Evolutionary conservation across 306 rosid species (phyloP), one percentile per base, ranked within the genome.

Genomic region (Quercus engelmannii): DNA sequence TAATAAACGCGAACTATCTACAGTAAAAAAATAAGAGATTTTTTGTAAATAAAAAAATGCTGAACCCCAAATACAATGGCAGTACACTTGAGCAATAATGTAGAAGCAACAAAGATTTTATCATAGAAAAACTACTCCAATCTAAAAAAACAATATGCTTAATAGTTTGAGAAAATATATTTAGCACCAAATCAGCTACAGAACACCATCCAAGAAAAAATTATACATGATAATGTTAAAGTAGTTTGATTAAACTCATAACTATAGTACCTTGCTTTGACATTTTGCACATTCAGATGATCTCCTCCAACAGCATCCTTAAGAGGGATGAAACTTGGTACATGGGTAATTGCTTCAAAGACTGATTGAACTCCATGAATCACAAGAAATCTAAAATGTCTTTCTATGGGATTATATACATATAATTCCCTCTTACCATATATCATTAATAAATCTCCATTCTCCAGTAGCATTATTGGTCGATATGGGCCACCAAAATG

Each of bases 321-420:
- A 67, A 67, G 71, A 26, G 71, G 71, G 25, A 67, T 2, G 25
- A 67, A 67, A 67, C 71, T 67, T 67, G 71, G 71, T 19, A 67
- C 71, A 33, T 67, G 51, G 49, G 23, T 67, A 31, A 67, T 33
- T 33, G 71, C 51, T 33, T 67, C 51, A 67, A 67, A 67, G 49
- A 33, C 49, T 18, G 71, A 33, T 1, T 31, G 49, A 67, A 33
- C 51, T 15, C 71, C 71, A 19, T 67, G 25, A 33, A 67, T 67
- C 41, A 19, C 10, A 13, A 67, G 71, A 33, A 31, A 19, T 33
- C 49, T 33, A 19, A 67, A 67, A 67, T 35, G n/a, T 67, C 71
- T 33, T 67, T 67, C 49, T 3, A 31, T 13, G n/a, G 71, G 51
- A 67, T 18, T 4, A 67, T 67, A 67, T 67, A 23, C 21, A 31